Percentiles rank a stretch among this genome's conserved stretches.
Evolutionary conservation across 768 basidiomycete species (phyloP).

Genomic region (Tricholomella constricta): DNA sequence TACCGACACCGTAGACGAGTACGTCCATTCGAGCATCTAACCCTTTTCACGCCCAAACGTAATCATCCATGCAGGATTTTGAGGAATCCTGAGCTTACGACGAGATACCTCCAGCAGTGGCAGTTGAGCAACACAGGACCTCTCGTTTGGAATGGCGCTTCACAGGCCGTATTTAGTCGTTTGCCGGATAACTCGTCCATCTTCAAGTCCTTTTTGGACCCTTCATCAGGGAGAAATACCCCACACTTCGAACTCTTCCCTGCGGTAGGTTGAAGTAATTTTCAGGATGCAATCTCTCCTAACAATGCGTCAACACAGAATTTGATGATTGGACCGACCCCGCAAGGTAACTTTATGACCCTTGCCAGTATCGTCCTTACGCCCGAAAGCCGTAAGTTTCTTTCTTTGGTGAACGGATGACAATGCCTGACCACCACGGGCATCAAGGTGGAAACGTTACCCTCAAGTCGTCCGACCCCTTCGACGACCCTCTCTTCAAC

Average conservation of each 20-base stretch:
- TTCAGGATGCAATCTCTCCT: neutral
- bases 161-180: conserved; percentile 22
- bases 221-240: conserved; percentile 23
- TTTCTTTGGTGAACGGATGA: neutral
- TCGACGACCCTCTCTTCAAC: conserved; percentile 43
- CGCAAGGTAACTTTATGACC: conserved; percentile 1
- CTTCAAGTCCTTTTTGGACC: conserved; percentile 23
- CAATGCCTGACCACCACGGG: neutral
- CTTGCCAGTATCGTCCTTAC: conserved; percentile 1
- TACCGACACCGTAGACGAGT: conserved; percentile 22
- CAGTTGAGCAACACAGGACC: conserved; percentile 19
- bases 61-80: neutral
- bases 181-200: conserved; percentile 16
- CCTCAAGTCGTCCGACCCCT: conserved; percentile 39
- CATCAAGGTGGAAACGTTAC: conserved; percentile 21
- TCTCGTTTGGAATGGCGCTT: conserved; percentile 17
- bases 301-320: neutral
- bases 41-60: no score
- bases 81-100: conserved; percentile 4
- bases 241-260: conserved; percentile 16
- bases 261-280: neutral
- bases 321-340: neutral
- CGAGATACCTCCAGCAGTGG: conserved; percentile 23
- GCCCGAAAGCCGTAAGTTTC: conserved; percentile 1
- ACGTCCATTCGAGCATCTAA: neutral